phyloP scores from a whole-genome alignment of 2,329 filamentous ascomycete genomes.

The Fusarium begoniae region DNA sequence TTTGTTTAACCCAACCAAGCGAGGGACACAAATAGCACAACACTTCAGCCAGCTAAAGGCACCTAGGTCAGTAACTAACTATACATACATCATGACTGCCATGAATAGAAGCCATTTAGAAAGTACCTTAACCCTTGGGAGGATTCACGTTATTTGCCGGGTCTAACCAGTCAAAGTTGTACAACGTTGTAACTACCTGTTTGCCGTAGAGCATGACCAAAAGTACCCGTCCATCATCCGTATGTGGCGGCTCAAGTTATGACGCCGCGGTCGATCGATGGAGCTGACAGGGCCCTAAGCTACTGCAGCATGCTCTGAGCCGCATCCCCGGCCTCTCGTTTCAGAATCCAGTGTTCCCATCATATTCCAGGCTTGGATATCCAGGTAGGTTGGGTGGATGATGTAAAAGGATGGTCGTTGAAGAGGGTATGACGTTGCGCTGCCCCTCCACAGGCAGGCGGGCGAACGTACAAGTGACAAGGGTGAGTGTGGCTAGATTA shows the following conservation, averaged over 20 bases:
- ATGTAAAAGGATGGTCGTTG: conserved; percentile 23
- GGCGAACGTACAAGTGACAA: not conserved
- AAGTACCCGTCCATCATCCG: not conserved
- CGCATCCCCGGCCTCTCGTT: not conserved
- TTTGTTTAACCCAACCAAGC: not conserved
- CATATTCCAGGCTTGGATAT: not conserved
- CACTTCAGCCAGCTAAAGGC: not conserved
- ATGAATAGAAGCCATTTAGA: not conserved
- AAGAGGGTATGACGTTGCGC: conserved; percentile 27
- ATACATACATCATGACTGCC: conserved; percentile 12
- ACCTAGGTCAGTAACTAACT: not conserved
- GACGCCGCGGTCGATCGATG: conserved; percentile 30
- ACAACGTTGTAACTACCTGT: not conserved
- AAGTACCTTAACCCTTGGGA: not conserved
- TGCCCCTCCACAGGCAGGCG: not conserved
- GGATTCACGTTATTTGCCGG: not conserved
- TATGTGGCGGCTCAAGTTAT: conserved; percentile 27
- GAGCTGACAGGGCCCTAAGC: not conserved
- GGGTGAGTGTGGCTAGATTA: not conserved
- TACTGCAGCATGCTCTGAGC: not conserved
- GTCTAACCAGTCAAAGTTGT: not conserved
- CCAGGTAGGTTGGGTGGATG: conserved; percentile 16
- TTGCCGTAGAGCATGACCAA: conserved; percentile 4
- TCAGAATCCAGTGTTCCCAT: not conserved
- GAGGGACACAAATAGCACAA: conserved; percentile 3